Evolutionary conservation across 306 rosid species (phyloP), one percentile per base, ranked within the genome.

Genomic region (Gastrolobium villosum): DNA sequence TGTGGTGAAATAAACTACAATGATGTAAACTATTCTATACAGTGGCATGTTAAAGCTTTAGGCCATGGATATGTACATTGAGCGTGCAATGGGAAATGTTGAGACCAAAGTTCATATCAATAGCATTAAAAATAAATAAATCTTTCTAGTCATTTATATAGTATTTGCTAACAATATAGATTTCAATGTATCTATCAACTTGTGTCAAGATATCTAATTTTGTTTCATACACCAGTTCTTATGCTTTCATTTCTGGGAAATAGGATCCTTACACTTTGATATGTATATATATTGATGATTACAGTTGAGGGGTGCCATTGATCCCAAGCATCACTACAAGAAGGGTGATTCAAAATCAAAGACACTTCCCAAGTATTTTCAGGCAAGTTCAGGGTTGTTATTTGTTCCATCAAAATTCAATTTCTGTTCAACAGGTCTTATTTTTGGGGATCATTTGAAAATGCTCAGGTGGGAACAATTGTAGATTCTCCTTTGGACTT

Each of bases 261-360:
- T 20, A 20, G 26, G 1, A 20, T 20, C 5, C 41, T 63, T 52
- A 63, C 57, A 64, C 69, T 66, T 59, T 70, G 28, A 5, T 49
- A 48, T 56, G 15, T 54, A 10, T 55, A 31, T 9, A 2, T 65
- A 62, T 70, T 72, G 53, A 62, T 77, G 32, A 26, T 56, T 84
- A 26, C 77, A 91, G 94, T 46, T 89, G 75, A 89, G 94, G 84
- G 76, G 74, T 79, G 90, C 62, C 50, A 70, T 91, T 57, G 97
- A 91, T 89, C 94, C 97, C 5, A 91, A 89, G 81, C 79, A 92
- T 79, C 97, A 91, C 72, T 91, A 91, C 80, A 91, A 91, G 82
- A 89, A 91, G 85, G 88, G 86, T 11, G 89, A 83, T 63, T 83
- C 89, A 11, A 84, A 89, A 9, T 77, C 79, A 5, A 83, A 87